Base-by-base conservation (phyloP, 164 flowering plant species). In the Paratinospora sagittata region DNA sequence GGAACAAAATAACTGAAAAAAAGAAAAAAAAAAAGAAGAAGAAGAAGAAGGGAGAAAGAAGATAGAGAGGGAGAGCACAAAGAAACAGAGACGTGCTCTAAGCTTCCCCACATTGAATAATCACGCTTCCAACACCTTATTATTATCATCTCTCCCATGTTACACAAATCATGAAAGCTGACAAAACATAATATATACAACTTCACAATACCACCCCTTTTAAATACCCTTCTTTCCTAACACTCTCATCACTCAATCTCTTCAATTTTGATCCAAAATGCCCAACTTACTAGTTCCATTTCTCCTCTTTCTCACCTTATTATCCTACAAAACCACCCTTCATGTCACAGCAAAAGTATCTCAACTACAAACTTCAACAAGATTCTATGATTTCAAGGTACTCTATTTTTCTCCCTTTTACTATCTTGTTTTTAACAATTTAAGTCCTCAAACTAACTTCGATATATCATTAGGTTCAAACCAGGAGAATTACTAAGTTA, bases 361-460 rank as follows among this genome's bases (percentile, higher is more conserved):
- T 81, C 82, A 78, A 9, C 30, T 55, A 39, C 81, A 82, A 55
- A 47, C 80, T 37, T 74, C 89, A 57, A 85, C 88, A 36, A 80
- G 85, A 75, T 84, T 85, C 79, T 88, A 86, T 69, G 86, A 86
- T 27, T 88, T 88, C 73, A 88, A 86, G 92, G 92, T 87, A 43
- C 75, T 71, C 52, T 62, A 33, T n/a, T n/a, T n/a, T n/a, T n/a
- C n/a, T n/a, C n/a, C n/a, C 43, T 57, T 1, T 49, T 36, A 39
- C 57, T 49, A 49, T 49, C 57, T 49, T 49, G 3, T 39, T 39
- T 8, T 39, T 3, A 39, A 7, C 43, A 39, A 39, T 39, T 39
- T 39, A 39, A 9, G 19, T 52, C 7, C 58, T 52, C n/a, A 4
- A n/a, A n/a, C n/a, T n/a, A n/a, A n/a, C n/a, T n/a, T n/a, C n/a